Base-by-base conservation (phyloP, 768 basidiomycete genomes). In the Tylopilus intermedius region DNA sequence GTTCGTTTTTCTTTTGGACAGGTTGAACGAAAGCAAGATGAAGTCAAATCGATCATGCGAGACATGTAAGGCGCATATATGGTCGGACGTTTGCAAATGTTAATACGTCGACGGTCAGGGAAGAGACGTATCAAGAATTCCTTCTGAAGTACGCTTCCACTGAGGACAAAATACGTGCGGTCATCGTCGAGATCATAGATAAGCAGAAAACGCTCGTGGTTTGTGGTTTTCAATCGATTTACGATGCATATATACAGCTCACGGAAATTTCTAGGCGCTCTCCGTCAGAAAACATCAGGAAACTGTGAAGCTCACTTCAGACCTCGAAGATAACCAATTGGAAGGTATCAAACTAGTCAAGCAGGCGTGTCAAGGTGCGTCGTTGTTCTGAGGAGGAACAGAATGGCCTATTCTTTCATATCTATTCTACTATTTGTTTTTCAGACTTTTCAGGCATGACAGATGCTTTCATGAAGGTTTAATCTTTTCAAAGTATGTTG, bases 261-360 rank as follows among this genome's bases (percentile, higher is more conserved):
- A 21, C n/a, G 15, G n/a, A 8, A 6, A 21, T 26, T 24, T 27
- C 8, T 29, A 69, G 67, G 43, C 67, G 1, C 33, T 69, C 8
- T 65, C 67, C 0, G 59, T 70, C 32, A 56, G 57, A 37, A 57
- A 60, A 49, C 69, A 69, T 35, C 69, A 67, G n/a, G 58, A 60
- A 11, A 53, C 48, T 6, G 41, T 69, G 6, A 59, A 59, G 38
- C 54, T 55, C 21, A 46, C 56, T 13, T 57, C 62, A 21, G 32
- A 63, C 15, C 57, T 58, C 4, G 69, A 69, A 40, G 62, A 65
- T 5, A 48, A 53, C 18, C 67, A 68, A 37, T 11, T 56, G 9
- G 58, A 67, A 40, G 58, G 57, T 18, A 55, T 71, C 46, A 56
- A 44, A 37, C 47, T 60, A 32, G 26, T 61, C 49, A 61, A 58